Evolutionary conservation across 1,284 basidiomycete genomes (phyloP).

Genomic region (Volvariella volvacea): DNA sequence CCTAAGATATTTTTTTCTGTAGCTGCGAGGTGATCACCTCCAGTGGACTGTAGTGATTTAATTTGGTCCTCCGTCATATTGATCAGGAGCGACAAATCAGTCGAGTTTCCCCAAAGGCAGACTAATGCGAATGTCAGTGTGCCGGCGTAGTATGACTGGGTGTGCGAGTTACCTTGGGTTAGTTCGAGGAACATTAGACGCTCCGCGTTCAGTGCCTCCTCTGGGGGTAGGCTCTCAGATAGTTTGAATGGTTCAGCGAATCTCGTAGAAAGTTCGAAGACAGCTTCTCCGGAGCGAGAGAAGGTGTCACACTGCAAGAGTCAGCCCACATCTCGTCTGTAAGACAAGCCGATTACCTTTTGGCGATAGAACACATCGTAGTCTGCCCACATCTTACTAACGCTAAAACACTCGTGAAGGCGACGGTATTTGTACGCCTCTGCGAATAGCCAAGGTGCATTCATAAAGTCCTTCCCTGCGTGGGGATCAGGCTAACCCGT

Average conservation of each 20-base stretch:
- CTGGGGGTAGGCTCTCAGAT: conserved; percentile 44
- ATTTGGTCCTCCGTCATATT: conserved; percentile 99
- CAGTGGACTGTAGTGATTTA: conserved; percentile 94
- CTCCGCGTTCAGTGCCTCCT: conserved; percentile 69
- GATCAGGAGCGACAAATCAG: conserved; percentile 92
- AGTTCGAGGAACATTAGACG: conserved; percentile 91
- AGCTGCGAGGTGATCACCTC: conserved; percentile 90
- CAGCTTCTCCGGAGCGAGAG: conserved; percentile 86
- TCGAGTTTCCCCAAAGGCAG: conserved; percentile 95
- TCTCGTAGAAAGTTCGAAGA: conserved; percentile 91
- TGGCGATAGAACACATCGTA: conserved; percentile 92
- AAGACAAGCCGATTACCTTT: conserved; percentile 44
- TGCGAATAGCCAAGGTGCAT: conserved; percentile 91
- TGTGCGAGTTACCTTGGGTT: conserved; percentile 60
- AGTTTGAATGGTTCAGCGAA: conserved; percentile 84
- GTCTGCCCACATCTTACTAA: conserved; percentile 87
- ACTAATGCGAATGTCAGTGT: conserved; percentile 37
- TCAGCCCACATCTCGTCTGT: conserved; percentile 2
- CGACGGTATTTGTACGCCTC: conserved; percentile 98
- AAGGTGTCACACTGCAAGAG: conserved; percentile 84
- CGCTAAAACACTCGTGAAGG: conserved; percentile 91
- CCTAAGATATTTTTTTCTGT: conserved; percentile 96
- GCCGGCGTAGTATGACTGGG: not conserved
- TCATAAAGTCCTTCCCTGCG: conserved; percentile 91
- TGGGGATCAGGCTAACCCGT: conserved; percentile 2